phyloP scores from a whole-genome alignment of 306 rosid genomes.

The Lablab purpureus region DNA sequence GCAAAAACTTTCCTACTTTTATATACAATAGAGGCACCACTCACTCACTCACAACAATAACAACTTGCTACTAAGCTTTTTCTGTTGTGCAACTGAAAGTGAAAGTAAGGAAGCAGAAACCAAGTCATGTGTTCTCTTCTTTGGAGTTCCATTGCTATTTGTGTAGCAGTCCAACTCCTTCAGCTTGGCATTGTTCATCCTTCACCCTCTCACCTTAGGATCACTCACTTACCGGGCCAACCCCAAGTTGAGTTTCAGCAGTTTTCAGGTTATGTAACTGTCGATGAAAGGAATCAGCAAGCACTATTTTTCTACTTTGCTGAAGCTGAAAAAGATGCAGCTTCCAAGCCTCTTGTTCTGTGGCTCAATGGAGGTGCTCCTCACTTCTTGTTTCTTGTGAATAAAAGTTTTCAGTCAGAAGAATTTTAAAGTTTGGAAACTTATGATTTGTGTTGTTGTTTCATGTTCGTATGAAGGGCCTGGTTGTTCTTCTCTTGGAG shows the following conservation, averaged over 20 bases:
- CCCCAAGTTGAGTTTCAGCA: slow-evolving; percentile 68
- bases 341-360: slow-evolving; percentile 82
- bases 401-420: not conserved
- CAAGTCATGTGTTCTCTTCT: slow-evolving; percentile 41
- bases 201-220: slow-evolving; percentile 42
- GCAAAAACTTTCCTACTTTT: slow-evolving; percentile 10
- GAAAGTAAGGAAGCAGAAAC: not conserved
- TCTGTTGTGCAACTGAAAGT: slow-evolving; percentile 37
- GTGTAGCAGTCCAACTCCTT: slow-evolving; percentile 29
- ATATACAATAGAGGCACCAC: not conserved
- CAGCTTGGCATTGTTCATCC: slow-evolving; percentile 31
- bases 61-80: slow-evolving; percentile 8
- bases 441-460: slow-evolving; percentile 43
- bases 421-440: not conserved
- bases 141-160: slow-evolving; percentile 43
- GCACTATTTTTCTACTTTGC: slow-evolving; percentile 70
- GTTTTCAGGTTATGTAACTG: slow-evolving; percentile 68
- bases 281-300: slow-evolving; percentile 50
- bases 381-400: not conserved
- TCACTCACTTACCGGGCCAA: slow-evolving; percentile 69
- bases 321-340: slow-evolving; percentile 64
- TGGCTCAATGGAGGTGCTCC: slow-evolving; percentile 86
- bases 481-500: slow-evolving; percentile 91
- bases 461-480: slow-evolving; percentile 63
- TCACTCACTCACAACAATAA: not conserved